These are phyloP conservation scores for Jatropha podagrica DNA, from an alignment of 441 rosid genomes.

Conservation along the genomic window DNA sequence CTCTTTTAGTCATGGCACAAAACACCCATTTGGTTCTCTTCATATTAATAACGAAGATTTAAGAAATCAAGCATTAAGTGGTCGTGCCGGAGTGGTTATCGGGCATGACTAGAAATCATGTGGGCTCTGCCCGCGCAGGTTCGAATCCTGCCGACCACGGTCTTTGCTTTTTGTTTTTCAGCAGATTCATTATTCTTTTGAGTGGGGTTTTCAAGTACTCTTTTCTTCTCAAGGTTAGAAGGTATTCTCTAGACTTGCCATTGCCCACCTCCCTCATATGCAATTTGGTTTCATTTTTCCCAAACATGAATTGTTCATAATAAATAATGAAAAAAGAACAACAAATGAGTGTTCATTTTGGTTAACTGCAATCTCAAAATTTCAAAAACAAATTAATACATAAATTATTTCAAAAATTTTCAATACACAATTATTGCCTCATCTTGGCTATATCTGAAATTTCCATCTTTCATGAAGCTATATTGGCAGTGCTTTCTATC, in stretches of 20 bases:
- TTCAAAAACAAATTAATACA: not conserved
- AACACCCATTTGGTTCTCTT: too few relatives aligned
- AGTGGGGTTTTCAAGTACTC: too few relatives aligned
- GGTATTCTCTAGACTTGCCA: too few relatives aligned
- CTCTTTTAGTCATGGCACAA: too few relatives aligned
- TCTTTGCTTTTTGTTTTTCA: too few relatives aligned
- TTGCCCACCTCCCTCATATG: too few relatives aligned
- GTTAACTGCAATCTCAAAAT: not conserved
- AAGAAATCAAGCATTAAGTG: slow-evolving; percentile 23
- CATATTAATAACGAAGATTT: too few relatives aligned
- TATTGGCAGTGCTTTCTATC: slow-evolving; percentile 12
- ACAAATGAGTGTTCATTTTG: not conserved
- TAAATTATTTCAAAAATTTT: not conserved
- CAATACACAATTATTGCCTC: not conserved
- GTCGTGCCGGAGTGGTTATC: slow-evolving; percentile 76
- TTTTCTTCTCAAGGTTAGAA: too few relatives aligned
- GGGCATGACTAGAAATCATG: slow-evolving; percentile 97
- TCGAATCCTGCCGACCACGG: slow-evolving; percentile 88
- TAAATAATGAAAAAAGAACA: too few relatives aligned
- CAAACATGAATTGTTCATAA: too few relatives aligned
- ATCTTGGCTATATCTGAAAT: not conserved
- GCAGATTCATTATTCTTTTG: too few relatives aligned
- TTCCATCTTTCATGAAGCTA: slow-evolving; percentile 8
- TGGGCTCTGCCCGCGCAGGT: slow-evolving; percentile 99
- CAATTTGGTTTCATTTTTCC: too few relatives aligned